phyloP scores from a whole-genome alignment of 495 filamentous ascomycete genomes.

The Hypomontagnella monticulosa region DNA sequence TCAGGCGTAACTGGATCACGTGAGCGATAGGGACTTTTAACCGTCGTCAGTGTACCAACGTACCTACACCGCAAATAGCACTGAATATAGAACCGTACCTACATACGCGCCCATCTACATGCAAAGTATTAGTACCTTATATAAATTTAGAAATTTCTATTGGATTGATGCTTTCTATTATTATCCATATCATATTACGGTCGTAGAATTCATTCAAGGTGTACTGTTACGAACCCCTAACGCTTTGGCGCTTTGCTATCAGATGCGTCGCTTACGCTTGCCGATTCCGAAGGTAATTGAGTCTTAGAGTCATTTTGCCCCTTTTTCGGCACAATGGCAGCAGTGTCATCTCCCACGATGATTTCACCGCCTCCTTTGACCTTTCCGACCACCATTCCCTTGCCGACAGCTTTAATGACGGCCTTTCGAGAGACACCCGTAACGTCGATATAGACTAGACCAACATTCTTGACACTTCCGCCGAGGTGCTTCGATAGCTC shows the following conservation, averaged over 20 bases:
- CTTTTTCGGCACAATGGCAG: conserved; percentile 46
- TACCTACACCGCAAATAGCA: background rate
- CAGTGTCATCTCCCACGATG: conserved; percentile 83
- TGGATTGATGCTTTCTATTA: background rate
- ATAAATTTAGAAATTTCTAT: background rate
- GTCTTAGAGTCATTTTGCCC: conserved; percentile 14
- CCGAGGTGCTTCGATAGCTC: conserved; percentile 75
- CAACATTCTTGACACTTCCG: conserved; percentile 92
- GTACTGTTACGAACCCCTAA: conserved; percentile 2
- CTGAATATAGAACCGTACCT: background rate
- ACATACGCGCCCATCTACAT: background rate
- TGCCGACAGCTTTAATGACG: conserved; percentile 90
- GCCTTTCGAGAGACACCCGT: conserved; percentile 88
- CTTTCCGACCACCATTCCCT: conserved; percentile 96
- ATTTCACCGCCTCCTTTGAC: conserved; percentile 89
- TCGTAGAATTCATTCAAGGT: conserved; percentile 11
- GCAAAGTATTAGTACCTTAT: background rate
- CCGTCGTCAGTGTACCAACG: too few relatives aligned
- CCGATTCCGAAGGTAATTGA: conserved; percentile 20
- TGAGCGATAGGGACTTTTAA: background rate
- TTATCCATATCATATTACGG: background rate
- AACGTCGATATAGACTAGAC: conserved; percentile 97
- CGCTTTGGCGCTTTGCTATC: conserved; percentile 34
- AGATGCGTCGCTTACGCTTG: conserved; percentile 29
- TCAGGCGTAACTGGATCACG: conserved; percentile 15